phyloP scores from a whole-genome alignment of 2,329 filamentous ascomycete genomes.

The Orbilia javanica region DNA sequence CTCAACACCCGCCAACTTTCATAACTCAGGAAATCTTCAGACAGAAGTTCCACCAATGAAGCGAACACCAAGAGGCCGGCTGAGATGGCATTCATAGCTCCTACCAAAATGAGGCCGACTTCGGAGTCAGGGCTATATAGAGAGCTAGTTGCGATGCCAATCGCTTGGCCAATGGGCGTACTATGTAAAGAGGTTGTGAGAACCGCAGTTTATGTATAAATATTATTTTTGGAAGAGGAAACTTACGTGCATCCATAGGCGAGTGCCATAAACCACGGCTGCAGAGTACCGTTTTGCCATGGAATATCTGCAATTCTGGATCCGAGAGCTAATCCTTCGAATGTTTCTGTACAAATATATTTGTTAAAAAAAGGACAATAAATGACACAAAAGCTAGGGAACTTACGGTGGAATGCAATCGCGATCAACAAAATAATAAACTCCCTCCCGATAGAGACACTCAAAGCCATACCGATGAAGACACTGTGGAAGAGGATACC shows the following conservation, averaged over 20 bases:
- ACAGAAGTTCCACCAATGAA: conserved; percentile 83
- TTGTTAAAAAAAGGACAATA: background rate
- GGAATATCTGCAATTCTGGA: conserved; percentile 77
- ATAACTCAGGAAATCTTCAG: conserved; percentile 84
- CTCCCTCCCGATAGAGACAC: conserved; percentile 75
- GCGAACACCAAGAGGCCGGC: conserved; percentile 84
- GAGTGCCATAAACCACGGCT: conserved; percentile 73
- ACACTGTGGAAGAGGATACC: conserved; percentile 84
- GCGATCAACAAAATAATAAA: conserved; percentile 77
- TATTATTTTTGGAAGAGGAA: background rate
- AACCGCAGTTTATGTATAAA: background rate
- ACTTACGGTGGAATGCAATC: conserved; percentile 79
- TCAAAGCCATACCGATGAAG: conserved; percentile 75
- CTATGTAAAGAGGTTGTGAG: conserved; percentile 65
- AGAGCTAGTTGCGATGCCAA: conserved; percentile 81
- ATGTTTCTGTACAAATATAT: conserved; percentile 65
- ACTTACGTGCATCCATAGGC: conserved; percentile 69
- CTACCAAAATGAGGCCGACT: conserved; percentile 82
- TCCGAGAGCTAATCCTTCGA: conserved; percentile 75
- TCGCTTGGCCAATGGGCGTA: conserved; percentile 85
- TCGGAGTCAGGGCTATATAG: conserved; percentile 84
- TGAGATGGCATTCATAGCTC: conserved; percentile 88
- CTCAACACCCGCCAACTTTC: conserved; percentile 78
- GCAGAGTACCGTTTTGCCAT: conserved; percentile 71
- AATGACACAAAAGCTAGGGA: conserved; percentile 64